Evolutionary conservation across 352 stramenopile species (phyloP), one percentile per base, ranked within the genome.

Genomic region (Globisporangium barbulae): DNA sequence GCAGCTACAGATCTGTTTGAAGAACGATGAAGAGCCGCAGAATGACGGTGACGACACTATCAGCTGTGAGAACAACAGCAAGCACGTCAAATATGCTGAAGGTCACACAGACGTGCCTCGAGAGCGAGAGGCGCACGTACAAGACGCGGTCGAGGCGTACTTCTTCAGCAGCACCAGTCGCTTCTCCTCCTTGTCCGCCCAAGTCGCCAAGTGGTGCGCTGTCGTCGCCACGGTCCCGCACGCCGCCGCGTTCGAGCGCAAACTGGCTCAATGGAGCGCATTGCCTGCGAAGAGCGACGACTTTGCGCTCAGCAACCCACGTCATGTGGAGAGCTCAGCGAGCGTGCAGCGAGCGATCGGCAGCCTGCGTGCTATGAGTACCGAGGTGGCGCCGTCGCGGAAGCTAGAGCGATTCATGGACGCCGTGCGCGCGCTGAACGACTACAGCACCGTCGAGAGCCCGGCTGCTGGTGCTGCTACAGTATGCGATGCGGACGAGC

Each of bases 391-490:
- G 28, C 74, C 74, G 28, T 67, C 64, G 0, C 31, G 53, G 7
- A 79, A 83, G 65, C 67, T 83, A 49, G 54, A 52, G 33, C 49
- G 30, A 12, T 62, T 83, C 31, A 54, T 83, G 21, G 63, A 45
- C 1, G 70, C 67, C 10, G 72, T 71, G 44, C 72, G 78, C 35
- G 59, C 54, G n/a, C 59, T 83, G 15, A 67, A 65, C 62, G 64
- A 68, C 39, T 62, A 66, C 39, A 69, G 74, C 57, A 53, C 64
- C 15, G 45, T 45, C 31, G 44, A 63, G n/a, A 49, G 22, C 12
- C 47, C 47, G 10, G 10, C 9, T 35, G 22, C 47, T 33, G 17
- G 47, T n/a, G 47, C 2, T 7, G n/a, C 49, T 41, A n/a, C 39
- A 19, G 30, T 78, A 3, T 62, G 63, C 15, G 62, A 64, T 10